Evolutionary conservation across 2,329 filamentous ascomycete genomes (phyloP).

Genomic region (Colletotrichum limetticola): DNA sequence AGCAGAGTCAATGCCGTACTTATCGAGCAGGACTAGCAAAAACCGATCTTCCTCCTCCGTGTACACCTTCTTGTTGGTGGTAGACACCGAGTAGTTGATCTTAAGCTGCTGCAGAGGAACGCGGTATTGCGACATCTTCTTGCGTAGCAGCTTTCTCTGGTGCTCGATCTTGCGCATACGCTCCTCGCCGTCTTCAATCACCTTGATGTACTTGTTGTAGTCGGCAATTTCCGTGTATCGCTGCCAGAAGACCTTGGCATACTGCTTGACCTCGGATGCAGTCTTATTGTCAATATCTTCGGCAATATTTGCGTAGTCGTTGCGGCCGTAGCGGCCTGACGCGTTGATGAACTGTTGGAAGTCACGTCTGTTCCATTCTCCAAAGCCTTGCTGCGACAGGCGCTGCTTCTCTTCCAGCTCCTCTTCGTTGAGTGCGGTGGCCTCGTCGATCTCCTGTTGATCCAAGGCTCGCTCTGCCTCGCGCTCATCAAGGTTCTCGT

Average conservation of each 20-base stretch:
- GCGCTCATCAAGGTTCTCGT: slow-evolving; percentile 86
- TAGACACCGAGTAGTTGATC: slow-evolving; percentile 98
- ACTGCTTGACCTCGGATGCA: slow-evolving; percentile 84
- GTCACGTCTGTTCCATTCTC: slow-evolving; percentile 95
- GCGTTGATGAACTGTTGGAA: slow-evolving; percentile 99
- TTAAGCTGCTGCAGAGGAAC: slow-evolving; percentile 97
- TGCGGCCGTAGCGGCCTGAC: slow-evolving; percentile 90
- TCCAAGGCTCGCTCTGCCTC: slow-evolving; percentile 88
- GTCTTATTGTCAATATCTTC: slow-evolving; percentile 93
- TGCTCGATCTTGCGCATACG: slow-evolving; percentile 89
- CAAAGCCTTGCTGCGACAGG: slow-evolving; percentile 87
- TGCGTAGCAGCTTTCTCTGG: slow-evolving; percentile 90
- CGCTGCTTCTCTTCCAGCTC: slow-evolving; percentile 88
- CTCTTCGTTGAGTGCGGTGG: slow-evolving; percentile 86
- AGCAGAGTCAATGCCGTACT: slow-evolving; percentile 91
- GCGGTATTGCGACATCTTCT: slow-evolving; percentile 97
- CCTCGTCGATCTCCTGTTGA: slow-evolving; percentile 93
- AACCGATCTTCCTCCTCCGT: slow-evolving; percentile 98
- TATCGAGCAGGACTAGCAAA: slow-evolving; percentile 91
- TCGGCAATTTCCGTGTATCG: slow-evolving; percentile 91
- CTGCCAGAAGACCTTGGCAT: slow-evolving; percentile 97
- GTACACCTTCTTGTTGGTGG: slow-evolving; percentile 99
- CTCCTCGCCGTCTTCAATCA: slow-evolving; percentile 94
- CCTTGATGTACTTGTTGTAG: slow-evolving; percentile 86
- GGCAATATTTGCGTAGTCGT: slow-evolving; percentile 85